Conservation (phyloP, 1,284 basidiomycete species). For the Termitomyces sp. region DNA sequence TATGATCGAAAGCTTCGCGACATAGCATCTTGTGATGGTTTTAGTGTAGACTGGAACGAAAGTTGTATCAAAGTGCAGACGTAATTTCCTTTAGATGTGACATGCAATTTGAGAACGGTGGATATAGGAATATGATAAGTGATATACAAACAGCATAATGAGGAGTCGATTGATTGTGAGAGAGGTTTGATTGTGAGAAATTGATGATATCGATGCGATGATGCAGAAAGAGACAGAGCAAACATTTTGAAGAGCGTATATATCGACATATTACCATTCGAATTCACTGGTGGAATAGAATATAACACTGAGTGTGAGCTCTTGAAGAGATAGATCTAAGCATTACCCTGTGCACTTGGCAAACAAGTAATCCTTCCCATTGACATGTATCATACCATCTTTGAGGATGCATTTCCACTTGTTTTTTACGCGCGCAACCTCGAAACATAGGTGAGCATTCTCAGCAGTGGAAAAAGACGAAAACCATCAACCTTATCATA, state of each 20-base stretch:
- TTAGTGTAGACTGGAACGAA: not conserved
- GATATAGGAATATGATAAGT: constrained; percentile 14
- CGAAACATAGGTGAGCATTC: constrained; percentile 7
- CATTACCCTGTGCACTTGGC: constrained; percentile 85
- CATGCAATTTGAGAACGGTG: constrained; percentile 17
- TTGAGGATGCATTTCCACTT: constrained; percentile 99
- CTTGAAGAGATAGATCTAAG: not conserved
- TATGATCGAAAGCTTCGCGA: not conserved
- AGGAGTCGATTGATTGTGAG: constrained; percentile 2
- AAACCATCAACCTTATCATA: constrained; percentile 86
- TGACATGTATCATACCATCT: constrained; percentile 97
- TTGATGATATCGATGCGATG: constrained; percentile 1
- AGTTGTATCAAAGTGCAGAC: not conserved
- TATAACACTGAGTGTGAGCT: constrained; percentile 1
- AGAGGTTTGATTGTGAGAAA: not conserved
- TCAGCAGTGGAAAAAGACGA: not conserved
- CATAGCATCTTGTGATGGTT: not conserved
- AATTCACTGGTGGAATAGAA: constrained; percentile 37
- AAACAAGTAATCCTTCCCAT: constrained; percentile 97
- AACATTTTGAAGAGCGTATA: constrained; percentile 4
- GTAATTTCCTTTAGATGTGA: constrained; percentile 16
- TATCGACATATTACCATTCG: constrained; percentile 35
- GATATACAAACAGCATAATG: constrained; percentile 17
- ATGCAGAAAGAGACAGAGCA: constrained; percentile 5
- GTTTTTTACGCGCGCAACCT: constrained; percentile 98